Evolutionary conservation across 805 yeast species (phyloP), one percentile per base, ranked within the genome.

Genomic region (Teunomyces barrocoloradensis): DNA sequence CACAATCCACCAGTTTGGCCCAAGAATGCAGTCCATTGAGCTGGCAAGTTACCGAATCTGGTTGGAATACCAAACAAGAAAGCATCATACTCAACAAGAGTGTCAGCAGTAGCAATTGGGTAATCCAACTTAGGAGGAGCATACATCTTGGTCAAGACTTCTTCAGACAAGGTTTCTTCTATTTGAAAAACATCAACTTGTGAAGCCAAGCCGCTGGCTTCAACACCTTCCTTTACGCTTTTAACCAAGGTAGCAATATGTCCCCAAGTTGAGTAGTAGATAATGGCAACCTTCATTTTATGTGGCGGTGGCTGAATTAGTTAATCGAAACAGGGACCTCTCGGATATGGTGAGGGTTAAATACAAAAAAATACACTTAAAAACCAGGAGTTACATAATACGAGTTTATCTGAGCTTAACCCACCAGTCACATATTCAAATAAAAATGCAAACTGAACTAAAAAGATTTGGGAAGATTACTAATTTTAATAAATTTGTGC

Each of bases 11-110:
- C 94, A 32, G 94, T 86, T 40, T 75, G 67, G 61, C 84, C 95
- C 85, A 89, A 83, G 72, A 85, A 88, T 5, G 84, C 65, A 55
- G 79, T 76, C 79, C 85, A 82, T 69, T 88, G 96, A 23, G 88
- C 81, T 43, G 95, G 89, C 64, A 79, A 70, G 63, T 74, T 78
- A 56, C 95, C 95, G 64, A 62, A 88, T 66, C 95, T 78, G 30
- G 95, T 86, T 54, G 96, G 94, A 49, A 87, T 64, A 55, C 95
- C 96, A 56, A 87, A 84, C 52, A 87, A 53, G 64, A 84, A 83
- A 11, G 82, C 90, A 61, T 87, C 95, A 71, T 84, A 86, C 49
- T 77, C 69, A 21, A 66, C 64, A 56, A 89, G 73, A 3, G 79
- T 77, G 9, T 78, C 84, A 4, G 68, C 57, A 5, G 83, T 74